Evolutionary conservation across 2,329 filamentous ascomycete species (phyloP).

Genomic region (Colletotrichum somersetense): DNA sequence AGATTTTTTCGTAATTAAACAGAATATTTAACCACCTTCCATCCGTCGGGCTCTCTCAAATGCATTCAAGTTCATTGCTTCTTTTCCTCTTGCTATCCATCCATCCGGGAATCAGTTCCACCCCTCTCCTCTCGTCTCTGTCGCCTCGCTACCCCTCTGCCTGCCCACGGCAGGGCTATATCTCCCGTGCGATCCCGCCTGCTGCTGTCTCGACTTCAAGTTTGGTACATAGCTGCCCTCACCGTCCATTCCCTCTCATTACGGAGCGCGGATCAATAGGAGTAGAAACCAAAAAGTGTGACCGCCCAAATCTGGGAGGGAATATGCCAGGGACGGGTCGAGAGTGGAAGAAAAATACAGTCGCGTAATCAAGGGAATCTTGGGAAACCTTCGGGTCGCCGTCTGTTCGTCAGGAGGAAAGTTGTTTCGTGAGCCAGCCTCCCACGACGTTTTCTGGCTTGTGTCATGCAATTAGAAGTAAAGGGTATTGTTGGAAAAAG

Average conservation of each 20-base stretch:
- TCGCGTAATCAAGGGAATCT: slow-evolving; percentile 41
- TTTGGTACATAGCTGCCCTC: slow-evolving; percentile 38
- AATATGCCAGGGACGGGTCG: slow-evolving; percentile 35
- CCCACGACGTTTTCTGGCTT: slow-evolving; percentile 42
- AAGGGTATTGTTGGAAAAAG: slow-evolving; percentile 59
- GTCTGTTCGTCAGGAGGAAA: slow-evolving; percentile 37
- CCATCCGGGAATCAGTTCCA: slow-evolving; percentile 24
- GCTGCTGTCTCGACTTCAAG: slow-evolving; percentile 35
- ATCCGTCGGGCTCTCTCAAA: slow-evolving; percentile 39
- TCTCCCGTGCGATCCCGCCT: slow-evolving; percentile 22
- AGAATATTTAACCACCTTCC: slow-evolving; percentile 42
- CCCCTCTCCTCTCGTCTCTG: slow-evolving; percentile 11
- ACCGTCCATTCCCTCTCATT: slow-evolving; percentile 20
- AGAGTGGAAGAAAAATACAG: slow-evolving; percentile 41
- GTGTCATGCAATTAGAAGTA: slow-evolving; percentile 49
- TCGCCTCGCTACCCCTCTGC: slow-evolving; percentile 9
- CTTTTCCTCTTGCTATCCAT: slow-evolving; percentile 43
- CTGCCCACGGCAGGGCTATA: background rate
- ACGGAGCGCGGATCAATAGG: slow-evolving; percentile 32
- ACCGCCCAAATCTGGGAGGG: slow-evolving; percentile 23
- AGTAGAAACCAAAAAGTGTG: slow-evolving; percentile 34
- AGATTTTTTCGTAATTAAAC: slow-evolving; percentile 44
- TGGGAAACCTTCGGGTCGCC: slow-evolving; percentile 41
- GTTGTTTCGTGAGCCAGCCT: slow-evolving; percentile 43
- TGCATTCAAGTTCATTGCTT: slow-evolving; percentile 43